Evolutionary conservation across 108 stramenopile species (phyloP).

Genomic region (Pseudonitzschia multiseries): DNA sequence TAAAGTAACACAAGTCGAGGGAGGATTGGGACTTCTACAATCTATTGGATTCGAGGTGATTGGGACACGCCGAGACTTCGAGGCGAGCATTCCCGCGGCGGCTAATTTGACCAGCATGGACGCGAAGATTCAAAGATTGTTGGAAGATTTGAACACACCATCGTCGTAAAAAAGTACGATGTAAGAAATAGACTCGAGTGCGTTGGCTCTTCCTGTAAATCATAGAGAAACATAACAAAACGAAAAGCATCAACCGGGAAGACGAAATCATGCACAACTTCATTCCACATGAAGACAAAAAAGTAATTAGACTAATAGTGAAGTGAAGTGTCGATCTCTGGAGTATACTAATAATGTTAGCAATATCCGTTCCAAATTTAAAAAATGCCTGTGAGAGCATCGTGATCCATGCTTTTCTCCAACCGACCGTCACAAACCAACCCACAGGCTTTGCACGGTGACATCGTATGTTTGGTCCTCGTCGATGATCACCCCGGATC

Average conservation of each 20-base stretch:
- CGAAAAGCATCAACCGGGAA: no score
- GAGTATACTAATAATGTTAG: no score
- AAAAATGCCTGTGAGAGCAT: no score
- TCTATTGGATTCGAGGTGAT: conserved; percentile 56
- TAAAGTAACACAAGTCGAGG: conserved; percentile 52
- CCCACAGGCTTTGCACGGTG: conserved; percentile 57
- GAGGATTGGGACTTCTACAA: conserved; percentile 49
- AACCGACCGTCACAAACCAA: conserved; percentile 18
- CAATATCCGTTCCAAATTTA: no score
- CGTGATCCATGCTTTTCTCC: background rate
- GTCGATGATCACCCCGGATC: conserved; percentile 72
- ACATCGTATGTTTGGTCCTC: conserved; percentile 80
- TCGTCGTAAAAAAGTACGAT: background rate
- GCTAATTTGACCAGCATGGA: conserved; percentile 31
- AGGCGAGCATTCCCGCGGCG: conserved; percentile 54
- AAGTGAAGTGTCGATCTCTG: no score
- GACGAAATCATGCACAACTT: no score
- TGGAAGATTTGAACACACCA: conserved; percentile 1
- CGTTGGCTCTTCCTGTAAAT: background rate
- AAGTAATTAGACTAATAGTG: no score
- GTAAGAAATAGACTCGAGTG: background rate
- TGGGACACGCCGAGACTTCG: conserved; percentile 60
- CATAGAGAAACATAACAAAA: no score
- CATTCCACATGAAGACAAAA: no score
- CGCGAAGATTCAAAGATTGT: conserved; percentile 3